Conservation (phyloP, 2,329 filamentous ascomycete species). For the Diaporthe vaccinii region DNA sequence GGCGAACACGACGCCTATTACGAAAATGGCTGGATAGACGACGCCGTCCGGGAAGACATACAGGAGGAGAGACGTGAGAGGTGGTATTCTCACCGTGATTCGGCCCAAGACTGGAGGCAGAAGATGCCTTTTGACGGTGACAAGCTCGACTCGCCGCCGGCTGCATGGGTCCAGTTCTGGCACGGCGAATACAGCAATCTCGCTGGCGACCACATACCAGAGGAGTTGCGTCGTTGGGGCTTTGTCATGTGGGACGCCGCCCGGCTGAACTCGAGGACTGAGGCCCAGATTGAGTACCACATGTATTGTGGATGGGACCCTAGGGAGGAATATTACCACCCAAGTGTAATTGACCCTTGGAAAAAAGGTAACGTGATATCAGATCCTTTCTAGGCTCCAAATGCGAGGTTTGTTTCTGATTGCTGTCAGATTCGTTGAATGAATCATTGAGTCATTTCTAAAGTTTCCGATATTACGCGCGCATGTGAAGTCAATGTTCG, state of each 20-base stretch:
- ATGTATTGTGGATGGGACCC: background rate
- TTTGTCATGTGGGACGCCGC: constrained; percentile 27
- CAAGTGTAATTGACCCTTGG: background rate
- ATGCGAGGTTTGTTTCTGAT: too few relatives aligned
- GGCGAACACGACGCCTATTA: background rate
- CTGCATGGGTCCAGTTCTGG: constrained; percentile 21
- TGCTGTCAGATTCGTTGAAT: too few relatives aligned
- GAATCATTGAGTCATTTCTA: too few relatives aligned
- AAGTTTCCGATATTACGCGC: too few relatives aligned
- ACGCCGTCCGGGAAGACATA: background rate
- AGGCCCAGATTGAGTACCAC: background rate
- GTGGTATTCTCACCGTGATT: constrained; percentile 23
- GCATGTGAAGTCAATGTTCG: too few relatives aligned
- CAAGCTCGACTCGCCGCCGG: background rate
- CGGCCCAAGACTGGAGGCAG: constrained; percentile 9
- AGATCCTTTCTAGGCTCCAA: too few relatives aligned
- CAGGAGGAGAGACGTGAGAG: background rate
- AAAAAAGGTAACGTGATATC: too few relatives aligned
- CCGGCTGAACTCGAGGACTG: background rate
- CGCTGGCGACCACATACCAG: background rate
- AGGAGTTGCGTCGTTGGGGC: background rate
- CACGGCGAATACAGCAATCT: constrained; percentile 25
- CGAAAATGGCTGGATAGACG: background rate
- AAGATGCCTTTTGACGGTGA: constrained; percentile 16
- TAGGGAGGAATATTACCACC: background rate